Conservation (phyloP, 192 early-diverging fungal species). For the Linnemannia schmuckeri region DNA sequence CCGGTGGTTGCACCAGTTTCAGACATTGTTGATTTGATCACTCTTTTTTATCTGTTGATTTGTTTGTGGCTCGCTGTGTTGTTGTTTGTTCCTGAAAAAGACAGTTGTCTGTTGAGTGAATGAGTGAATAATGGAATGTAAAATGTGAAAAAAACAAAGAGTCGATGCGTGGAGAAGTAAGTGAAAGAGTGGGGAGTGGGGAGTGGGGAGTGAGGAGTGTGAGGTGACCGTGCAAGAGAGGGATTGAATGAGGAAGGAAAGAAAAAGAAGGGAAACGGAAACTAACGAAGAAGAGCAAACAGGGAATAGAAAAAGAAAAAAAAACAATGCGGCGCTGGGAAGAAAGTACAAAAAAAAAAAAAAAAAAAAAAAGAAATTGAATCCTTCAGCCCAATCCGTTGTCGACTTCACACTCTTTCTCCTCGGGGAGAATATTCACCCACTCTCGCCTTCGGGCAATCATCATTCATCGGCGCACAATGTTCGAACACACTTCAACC, state of each 20-base stretch:
- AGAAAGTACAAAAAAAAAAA: neutral
- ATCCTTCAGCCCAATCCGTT: neutral
- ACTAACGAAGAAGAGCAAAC: neutral
- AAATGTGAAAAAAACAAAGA: neutral
- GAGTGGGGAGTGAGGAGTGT: no score
- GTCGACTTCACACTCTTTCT: neutral
- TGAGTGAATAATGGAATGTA: neutral
- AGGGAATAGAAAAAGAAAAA: neutral
- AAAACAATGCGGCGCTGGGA: neutral
- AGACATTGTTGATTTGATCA: neutral
- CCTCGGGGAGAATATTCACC: conserved; percentile 1
- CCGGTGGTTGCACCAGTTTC: neutral
- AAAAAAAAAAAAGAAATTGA: neutral
- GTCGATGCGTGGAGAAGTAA: neutral
- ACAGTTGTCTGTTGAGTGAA: neutral
- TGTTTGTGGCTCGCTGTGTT: neutral
- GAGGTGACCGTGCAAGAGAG: neutral
- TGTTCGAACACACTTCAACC: neutral
- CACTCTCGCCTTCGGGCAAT: neutral
- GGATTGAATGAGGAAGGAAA: neutral
- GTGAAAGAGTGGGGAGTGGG: neutral
- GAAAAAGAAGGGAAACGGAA: neutral
- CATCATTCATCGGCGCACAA: neutral
- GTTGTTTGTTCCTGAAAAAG: neutral
- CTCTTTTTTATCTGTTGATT: neutral